Conservation (phyloP, 352 stramenopile species). For the Globisporangium cederbergense region DNA sequence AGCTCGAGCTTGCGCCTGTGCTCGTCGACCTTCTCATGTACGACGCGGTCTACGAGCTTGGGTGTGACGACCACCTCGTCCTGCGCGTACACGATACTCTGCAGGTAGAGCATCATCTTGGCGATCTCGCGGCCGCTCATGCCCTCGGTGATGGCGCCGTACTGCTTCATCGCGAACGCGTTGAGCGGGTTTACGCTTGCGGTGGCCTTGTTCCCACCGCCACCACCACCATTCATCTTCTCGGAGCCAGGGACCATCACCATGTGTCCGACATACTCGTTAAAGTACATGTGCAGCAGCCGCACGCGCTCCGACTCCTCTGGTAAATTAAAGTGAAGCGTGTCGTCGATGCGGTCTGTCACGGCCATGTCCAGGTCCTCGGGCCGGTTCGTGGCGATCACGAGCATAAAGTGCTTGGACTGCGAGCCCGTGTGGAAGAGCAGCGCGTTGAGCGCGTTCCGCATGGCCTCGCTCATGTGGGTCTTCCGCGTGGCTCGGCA, state of each 20-base stretch:
- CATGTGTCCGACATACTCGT: conserved; percentile 48
- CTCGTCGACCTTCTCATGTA: conserved; percentile 71
- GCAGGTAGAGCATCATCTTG: conserved; percentile 86
- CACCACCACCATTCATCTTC: neutral
- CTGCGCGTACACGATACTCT: conserved; percentile 80
- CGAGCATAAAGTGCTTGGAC: conserved; percentile 72
- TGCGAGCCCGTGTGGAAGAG: conserved; percentile 78
- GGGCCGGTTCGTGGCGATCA: conserved; percentile 84
- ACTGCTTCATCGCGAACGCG: conserved; percentile 32
- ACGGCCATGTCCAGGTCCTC: conserved; percentile 76
- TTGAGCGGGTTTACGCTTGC: conserved; percentile 9
- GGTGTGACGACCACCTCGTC: conserved; percentile 50
- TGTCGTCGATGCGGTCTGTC: conserved; percentile 81
- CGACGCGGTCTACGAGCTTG: conserved; percentile 52
- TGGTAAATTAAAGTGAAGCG: conserved; percentile 75
- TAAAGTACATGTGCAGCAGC: conserved; percentile 70
- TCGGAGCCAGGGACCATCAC: neutral
- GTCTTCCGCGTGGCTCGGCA: conserved; percentile 74
- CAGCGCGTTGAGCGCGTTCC: conserved; percentile 80
- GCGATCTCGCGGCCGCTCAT: conserved; percentile 87
- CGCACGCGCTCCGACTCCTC: conserved; percentile 55
- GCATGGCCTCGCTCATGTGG: conserved; percentile 82
- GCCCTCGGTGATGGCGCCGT: conserved; percentile 53
- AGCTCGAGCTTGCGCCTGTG: conserved; percentile 67
- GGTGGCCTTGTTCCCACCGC: neutral